Base-by-base conservation (phyloP, 345 rosid species). In the Psidium guajava region DNA sequence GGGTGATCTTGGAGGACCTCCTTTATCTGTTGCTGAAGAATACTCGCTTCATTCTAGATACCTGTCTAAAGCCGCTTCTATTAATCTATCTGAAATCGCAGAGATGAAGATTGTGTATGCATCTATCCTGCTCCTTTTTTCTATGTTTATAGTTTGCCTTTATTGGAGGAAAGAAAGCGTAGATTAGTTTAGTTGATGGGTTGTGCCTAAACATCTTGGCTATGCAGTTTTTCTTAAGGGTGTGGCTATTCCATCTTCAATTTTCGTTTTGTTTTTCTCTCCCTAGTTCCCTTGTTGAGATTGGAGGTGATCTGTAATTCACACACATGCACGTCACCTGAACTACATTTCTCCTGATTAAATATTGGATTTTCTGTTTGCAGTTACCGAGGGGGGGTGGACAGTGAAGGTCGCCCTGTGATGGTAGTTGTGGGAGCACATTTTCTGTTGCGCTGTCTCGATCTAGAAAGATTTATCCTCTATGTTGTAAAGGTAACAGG, bases 401-500 rank as follows among this genome's bases (percentile, higher is more conserved):
- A 97, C 88, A 93, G 94, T 40, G 99, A 97, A 90, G 99, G 99
- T 77, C 97, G 88, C 54, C 98, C 99, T 85, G 99, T 97, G 36
- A 94, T 97, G 96, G 99, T 97, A 53, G 91, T 97, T 89, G 99
- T 97, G 86, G 99, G 99, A 89, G 99, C 99, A 61, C 99, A 97
- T 87, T 96, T 97, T 90, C 92, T 97, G 89, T 87, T 97, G 87
- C 93, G 99, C 82, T 97, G 99, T 89, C 98, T 97, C 89, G 98
- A 97, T 88, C 94, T 97, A 69, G 99, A 97, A 88, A 94, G 96
- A 58, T 97, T 97, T 90, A 92, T 97, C 87, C 95, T 91, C 85
- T 89, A 96, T 91, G 93, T 95, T 82, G 88, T 94, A 58, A 97
- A 97, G 97, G 99, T 94, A 91, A 77, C 18, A 21, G 74, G 84